A percentile compares a stretch with the other conserved stretches of the same genome.
phyloP scores from a whole-genome alignment of 2,329 filamentous ascomycete genomes.

The Verticillium albo-atrum region DNA sequence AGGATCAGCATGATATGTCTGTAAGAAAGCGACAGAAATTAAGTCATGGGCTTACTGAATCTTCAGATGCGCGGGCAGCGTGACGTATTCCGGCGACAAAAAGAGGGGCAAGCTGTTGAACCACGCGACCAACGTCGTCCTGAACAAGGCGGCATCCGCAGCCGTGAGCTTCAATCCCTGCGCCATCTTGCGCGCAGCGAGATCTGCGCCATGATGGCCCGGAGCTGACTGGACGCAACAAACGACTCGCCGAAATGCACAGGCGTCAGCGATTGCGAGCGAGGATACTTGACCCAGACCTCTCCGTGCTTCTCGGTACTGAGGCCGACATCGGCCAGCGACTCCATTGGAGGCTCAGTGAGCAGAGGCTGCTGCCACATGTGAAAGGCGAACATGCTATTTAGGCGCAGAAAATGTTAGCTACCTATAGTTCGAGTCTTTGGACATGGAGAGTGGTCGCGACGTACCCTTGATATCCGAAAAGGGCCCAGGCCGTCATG shows the following conservation, averaged over 20 bases:
- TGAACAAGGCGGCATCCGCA: conserved; percentile 15
- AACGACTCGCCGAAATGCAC: conserved; percentile 21
- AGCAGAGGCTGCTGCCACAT: conserved; percentile 18
- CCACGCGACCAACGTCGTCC: conserved; percentile 19
- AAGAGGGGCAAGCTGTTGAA: conserved; percentile 17
- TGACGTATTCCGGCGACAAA: conserved; percentile 21
- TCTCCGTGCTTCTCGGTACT: no score
- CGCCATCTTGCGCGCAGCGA: not conserved
- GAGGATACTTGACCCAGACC: no score
- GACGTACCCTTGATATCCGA: conserved; percentile 23
- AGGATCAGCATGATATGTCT: not conserved
- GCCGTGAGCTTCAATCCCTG: conserved; percentile 10
- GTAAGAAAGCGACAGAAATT: no score
- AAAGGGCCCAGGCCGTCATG: conserved; percentile 30
- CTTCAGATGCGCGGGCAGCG: conserved; percentile 27
- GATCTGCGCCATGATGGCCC: conserved; percentile 25
- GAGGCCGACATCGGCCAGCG: no score
- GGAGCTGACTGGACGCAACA: conserved; percentile 19
- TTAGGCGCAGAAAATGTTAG: not conserved
- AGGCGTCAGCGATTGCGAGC: conserved; percentile 13
- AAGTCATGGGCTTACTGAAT: conserved; percentile 24
- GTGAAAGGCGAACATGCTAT: not conserved
- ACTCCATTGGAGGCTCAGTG: conserved; percentile 17
- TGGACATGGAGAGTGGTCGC: no score
- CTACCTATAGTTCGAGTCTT: no score